phyloP scores from a whole-genome alignment of 805 yeast species.

The Starmera caribaea region DNA sequence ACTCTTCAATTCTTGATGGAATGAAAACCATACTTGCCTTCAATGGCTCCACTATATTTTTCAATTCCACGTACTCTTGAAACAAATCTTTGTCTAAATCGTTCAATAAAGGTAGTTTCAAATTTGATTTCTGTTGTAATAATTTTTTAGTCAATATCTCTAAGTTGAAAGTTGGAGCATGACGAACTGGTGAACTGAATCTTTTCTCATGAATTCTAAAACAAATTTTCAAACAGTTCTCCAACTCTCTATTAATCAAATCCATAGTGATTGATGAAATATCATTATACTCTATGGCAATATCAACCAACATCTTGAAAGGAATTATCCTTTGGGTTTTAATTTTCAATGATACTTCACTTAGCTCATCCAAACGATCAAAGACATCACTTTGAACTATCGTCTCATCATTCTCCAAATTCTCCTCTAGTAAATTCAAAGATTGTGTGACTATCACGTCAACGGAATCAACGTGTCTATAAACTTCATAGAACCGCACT shows the following conservation, averaged over 20 bases:
- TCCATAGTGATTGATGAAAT: constrained; percentile 30
- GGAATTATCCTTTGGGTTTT: constrained; percentile 19
- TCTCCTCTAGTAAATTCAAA: constrained; percentile 25
- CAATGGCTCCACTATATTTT: constrained; percentile 37
- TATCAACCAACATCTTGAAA: constrained; percentile 26
- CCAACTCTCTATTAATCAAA: constrained; percentile 31
- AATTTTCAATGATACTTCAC: constrained; percentile 16
- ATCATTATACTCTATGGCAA: constrained; percentile 35
- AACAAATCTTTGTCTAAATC: constrained; percentile 30
- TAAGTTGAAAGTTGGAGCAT: constrained; percentile 26
- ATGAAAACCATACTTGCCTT: constrained; percentile 41
- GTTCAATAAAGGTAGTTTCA: constrained; percentile 30
- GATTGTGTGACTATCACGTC: constrained; percentile 26
- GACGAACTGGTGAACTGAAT: constrained; percentile 31
- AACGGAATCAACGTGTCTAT: constrained; percentile 21
- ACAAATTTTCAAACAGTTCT: constrained; percentile 24
- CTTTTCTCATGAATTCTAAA: constrained; percentile 28
- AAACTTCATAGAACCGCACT: constrained; percentile 22
- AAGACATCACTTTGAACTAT: constrained; percentile 20
- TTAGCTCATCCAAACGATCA: constrained; percentile 23
- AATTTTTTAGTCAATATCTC: constrained; percentile 24
- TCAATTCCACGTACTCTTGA: constrained; percentile 31
- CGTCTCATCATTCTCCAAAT: constrained; percentile 10
- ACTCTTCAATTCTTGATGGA: constrained; percentile 36
- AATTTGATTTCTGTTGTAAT: constrained; percentile 17